These are phyloP conservation scores for Brassica hybrid DNA, from an alignment of 441 rosid species.

Conservation along the genomic window DNA sequence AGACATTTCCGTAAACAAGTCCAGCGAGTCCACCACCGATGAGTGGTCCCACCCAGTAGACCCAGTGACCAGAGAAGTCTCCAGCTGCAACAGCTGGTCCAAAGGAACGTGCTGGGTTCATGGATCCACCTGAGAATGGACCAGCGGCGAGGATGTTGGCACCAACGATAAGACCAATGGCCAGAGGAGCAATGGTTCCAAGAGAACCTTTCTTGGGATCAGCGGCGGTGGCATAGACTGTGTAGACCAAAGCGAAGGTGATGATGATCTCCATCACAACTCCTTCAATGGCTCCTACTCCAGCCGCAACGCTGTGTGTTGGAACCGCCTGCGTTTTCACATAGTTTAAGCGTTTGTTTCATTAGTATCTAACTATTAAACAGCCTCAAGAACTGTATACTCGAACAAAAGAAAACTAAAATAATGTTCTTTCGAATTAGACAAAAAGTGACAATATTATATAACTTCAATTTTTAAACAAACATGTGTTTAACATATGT, in stretches of 20 bases:
- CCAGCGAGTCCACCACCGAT: no score
- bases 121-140: slow-evolving; percentile 94
- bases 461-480: neutral
- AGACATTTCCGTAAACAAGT: slow-evolving; percentile 67
- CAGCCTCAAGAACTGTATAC: neutral
- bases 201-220: slow-evolving; percentile 93
- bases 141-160: slow-evolving; percentile 96
- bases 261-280: slow-evolving; percentile 87
- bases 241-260: slow-evolving; percentile 91
- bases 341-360: slow-evolving; percentile 26
- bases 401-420: slow-evolving; percentile 2
- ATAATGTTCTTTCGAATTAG: neutral
- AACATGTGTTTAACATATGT: neutral
- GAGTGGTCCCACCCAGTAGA: no score
- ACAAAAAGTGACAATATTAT: neutral
- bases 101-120: slow-evolving; percentile 96
- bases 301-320: slow-evolving; percentile 72
- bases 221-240: slow-evolving; percentile 91
- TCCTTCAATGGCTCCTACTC: slow-evolving; percentile 77
- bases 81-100: slow-evolving; percentile 90
- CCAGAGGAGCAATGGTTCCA: slow-evolving; percentile 86
- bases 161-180: slow-evolving; percentile 90
- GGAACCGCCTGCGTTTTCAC: slow-evolving; percentile 63
- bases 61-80: no score
- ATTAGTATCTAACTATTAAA: neutral